Evolutionary conservation across 1,284 basidiomycete genomes (phyloP).

Genomic region (Agaricales sp.): DNA sequence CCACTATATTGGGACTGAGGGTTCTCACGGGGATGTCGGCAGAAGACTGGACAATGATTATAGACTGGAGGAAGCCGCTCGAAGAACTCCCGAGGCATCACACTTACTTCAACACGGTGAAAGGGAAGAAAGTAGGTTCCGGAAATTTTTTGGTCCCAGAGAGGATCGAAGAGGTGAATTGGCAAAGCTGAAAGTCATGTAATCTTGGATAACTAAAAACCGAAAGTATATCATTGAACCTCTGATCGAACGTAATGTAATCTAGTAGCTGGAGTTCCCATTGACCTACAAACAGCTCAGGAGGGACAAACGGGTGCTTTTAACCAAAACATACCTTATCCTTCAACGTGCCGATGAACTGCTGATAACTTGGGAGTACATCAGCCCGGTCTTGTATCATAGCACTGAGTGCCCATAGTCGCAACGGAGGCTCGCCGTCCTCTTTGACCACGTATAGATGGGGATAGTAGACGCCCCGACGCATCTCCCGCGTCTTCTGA

Average conservation of each 20-base stretch:
- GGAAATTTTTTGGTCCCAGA: no score
- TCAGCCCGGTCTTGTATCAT: slow-evolving; percentile 96
- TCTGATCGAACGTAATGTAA: neutral
- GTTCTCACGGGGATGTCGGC: no score
- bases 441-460: slow-evolving; percentile 98
- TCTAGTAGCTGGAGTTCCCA: neutral
- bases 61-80: no score
- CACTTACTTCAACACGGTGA: no score
- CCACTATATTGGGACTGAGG: no score
- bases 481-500: slow-evolving; percentile 85
- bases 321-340: slow-evolving; percentile 45
- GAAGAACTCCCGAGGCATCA: no score
- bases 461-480: slow-evolving; percentile 85
- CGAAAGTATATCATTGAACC: no score
- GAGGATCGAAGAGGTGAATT: no score
- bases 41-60: no score
- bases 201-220: no score
- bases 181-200: no score
- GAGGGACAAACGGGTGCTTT: slow-evolving; percentile 15
- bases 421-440: slow-evolving; percentile 89
- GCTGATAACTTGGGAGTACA: slow-evolving; percentile 90
- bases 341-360: slow-evolving; percentile 75
- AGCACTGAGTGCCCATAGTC: slow-evolving; percentile 90
- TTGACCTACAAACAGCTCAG: neutral
- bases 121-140: no score